Base-by-base conservation (phyloP, 2,329 filamentous ascomycete genomes). In the Myriosclerotinia scirpicola region DNA sequence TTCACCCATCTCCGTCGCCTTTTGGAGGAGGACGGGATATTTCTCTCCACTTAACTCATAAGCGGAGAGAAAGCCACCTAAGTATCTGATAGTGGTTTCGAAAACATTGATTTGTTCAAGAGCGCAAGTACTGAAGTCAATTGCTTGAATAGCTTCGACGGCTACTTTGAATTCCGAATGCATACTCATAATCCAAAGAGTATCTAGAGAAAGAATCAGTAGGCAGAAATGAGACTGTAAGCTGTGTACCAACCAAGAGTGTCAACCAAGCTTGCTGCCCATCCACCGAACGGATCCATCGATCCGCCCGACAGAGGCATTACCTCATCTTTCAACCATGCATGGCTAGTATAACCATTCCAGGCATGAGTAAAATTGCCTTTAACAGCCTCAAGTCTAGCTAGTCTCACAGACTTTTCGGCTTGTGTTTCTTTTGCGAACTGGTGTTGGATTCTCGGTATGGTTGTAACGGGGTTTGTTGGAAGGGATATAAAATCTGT, bases 291-390 rank as follows among this genome's bases (percentile, higher is more conserved):
- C 0, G 91, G 90, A 75, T 97, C 90, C 40, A 85, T 85, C 68
- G 81, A 85, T 7, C 79, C 80, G 64, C 88, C 88, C 42, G 85
- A 85, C 12, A 94, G 80, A 1, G 94, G 94, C 59, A 79, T 83
- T 11, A 98, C 79, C 79, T 98, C 94, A 75, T 98, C 94, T 71
- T 94, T 90, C 70, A 88, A 85, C 87, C 91, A 94, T 8, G 93
- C 94, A 72, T 88, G 83, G 67, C 87, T 82, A 74, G 85, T 89
- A 79, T 98, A 98, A 17, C 91, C 91, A 3, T 82, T 79, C 94
- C 94, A 98, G 0, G 92, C 69, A 58, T 70, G 71, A 42, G 65
- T 66, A 54, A 74, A 73, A 1, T 67, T 67, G 2, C 67, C 67
- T 54, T 73, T 72, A 26, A 75, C 71, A 59, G 67, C 63, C 1